Evolutionary conservation across 352 stramenopile genomes (phyloP).

Genomic region (Albugo laibachii): DNA sequence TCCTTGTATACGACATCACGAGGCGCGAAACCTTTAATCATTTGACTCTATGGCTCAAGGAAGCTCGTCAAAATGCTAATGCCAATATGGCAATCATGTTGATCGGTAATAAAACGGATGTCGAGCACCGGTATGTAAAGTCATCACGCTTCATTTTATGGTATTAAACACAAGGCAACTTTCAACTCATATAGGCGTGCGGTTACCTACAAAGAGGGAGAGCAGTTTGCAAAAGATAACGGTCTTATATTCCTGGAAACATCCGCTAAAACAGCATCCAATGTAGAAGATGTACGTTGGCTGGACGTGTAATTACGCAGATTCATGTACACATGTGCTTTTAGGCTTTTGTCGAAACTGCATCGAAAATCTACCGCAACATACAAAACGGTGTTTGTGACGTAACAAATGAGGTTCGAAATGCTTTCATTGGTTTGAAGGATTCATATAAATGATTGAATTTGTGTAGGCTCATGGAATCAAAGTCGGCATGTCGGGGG

Average conservation of each 20-base stretch:
- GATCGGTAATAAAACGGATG: conserved; percentile 97
- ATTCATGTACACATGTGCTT: not conserved
- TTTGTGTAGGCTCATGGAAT: conserved; percentile 54
- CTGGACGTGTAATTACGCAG: conserved; percentile 41
- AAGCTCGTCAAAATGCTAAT: conserved; percentile 95
- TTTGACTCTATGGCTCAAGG: conserved; percentile 95
- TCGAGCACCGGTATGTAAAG: conserved; percentile 71
- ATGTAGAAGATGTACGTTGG: conserved; percentile 93
- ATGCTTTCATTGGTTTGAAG: not conserved
- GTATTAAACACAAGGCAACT: not conserved
- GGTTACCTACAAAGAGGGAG: conserved; percentile 94
- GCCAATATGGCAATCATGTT: conserved; percentile 99
- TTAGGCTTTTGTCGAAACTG: conserved; percentile 89
- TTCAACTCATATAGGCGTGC: conserved; percentile 29
- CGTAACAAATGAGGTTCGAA: conserved; percentile 81
- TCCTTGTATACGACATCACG: conserved; percentile 99
- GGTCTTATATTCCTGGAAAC: conserved; percentile 99
- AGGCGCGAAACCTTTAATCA: conserved; percentile 98
- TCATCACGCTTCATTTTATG: not conserved
- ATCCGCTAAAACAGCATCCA: conserved; percentile 95
- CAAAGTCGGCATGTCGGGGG: conserved; percentile 78
- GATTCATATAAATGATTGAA: not conserved
- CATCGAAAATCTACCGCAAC: conserved; percentile 92
- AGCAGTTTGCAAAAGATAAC: conserved; percentile 97
- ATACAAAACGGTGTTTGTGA: conserved; percentile 89